Percentiles rank a stretch among this genome's conserved stretches.
Evolutionary conservation across 306 rosid species (phyloP).

Genomic region (Prunus armeniaca): DNA sequence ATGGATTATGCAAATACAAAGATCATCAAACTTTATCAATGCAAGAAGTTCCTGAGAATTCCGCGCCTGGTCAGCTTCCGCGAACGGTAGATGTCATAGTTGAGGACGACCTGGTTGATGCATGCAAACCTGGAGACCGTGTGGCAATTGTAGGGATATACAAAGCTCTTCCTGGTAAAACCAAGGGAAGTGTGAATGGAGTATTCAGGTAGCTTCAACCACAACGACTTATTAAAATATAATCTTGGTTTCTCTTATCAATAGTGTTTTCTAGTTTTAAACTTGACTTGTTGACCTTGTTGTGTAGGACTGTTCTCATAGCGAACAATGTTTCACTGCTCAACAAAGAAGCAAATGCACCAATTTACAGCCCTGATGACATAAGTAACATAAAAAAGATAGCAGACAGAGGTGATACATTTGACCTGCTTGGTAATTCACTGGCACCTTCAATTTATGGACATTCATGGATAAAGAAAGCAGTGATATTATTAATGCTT

Average conservation of each 20-base stretch:
- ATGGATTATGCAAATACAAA: conserved; percentile 87
- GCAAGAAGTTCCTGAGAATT: conserved; percentile 98
- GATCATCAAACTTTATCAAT: conserved; percentile 93
- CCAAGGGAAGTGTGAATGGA: conserved; percentile 89
- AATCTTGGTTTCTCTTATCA: conserved; percentile 7
- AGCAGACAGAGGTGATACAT: conserved; percentile 84
- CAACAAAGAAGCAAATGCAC: conserved; percentile 98
- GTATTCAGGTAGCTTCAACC: conserved; percentile 74
- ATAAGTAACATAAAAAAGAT: conserved; percentile 70
- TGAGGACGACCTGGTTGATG: conserved; percentile 94
- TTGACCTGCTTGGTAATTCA: conserved; percentile 90
- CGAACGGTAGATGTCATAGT: conserved; percentile 84
- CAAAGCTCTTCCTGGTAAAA: conserved; percentile 91
- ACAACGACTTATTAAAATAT: conserved; percentile 5
- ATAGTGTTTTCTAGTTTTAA: neutral
- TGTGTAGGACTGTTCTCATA: conserved; percentile 80
- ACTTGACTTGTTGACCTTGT: conserved; percentile 28
- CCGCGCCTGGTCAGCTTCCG: conserved; percentile 99
- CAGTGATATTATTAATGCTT: conserved; percentile 90
- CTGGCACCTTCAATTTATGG: conserved; percentile 98
- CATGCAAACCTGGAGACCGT: conserved; percentile 99
- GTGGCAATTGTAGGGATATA: conserved; percentile 87
- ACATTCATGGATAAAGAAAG: conserved; percentile 96
- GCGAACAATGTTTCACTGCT: conserved; percentile 89
- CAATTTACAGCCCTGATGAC: conserved; percentile 76